Conservation (phyloP, 2,329 filamentous ascomycete species). For the Atkinsonella hypoxylon region DNA sequence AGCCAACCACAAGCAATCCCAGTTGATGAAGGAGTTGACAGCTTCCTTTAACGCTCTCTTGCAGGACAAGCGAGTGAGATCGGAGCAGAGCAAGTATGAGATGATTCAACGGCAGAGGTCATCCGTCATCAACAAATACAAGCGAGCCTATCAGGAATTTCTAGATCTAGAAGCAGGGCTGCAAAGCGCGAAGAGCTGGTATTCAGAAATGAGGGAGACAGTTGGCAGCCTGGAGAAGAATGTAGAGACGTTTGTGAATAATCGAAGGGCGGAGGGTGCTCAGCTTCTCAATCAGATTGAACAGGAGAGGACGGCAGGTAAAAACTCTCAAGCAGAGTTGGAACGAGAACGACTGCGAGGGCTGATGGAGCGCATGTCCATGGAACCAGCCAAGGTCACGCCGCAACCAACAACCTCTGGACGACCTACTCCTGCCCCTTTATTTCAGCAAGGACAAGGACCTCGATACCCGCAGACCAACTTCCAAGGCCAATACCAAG, state of each 20-base stretch:
- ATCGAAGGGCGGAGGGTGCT: conserved; percentile 79
- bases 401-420: conserved; percentile 14
- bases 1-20: conserved; percentile 89
- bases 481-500: conserved; percentile 46
- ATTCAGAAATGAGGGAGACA: conserved; percentile 89
- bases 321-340: conserved; percentile 54
- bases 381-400: conserved; percentile 48
- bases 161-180: conserved; percentile 79
- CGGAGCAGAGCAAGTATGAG: conserved; percentile 94
- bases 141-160: conserved; percentile 84
- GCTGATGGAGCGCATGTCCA: conserved; percentile 91
- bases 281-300: conserved; percentile 85
- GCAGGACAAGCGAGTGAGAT: conserved; percentile 85
- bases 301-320: conserved; percentile 54
- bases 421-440: conserved; percentile 26
- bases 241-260: conserved; percentile 93
- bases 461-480: conserved; percentile 41
- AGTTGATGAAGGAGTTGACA: conserved; percentile 90
- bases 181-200: conserved; percentile 82
- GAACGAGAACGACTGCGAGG: conserved; percentile 80
- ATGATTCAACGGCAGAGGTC: conserved; percentile 71
- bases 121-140: conserved; percentile 74
- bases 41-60: conserved; percentile 74
- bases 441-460: conserved; percentile 35
- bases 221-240: conserved; percentile 89